A percentile compares a stretch with the other conserved stretches of the same genome.
phyloP scores from a whole-genome alignment of 768 basidiomycete genomes.

The Pleurotus eryngii region DNA sequence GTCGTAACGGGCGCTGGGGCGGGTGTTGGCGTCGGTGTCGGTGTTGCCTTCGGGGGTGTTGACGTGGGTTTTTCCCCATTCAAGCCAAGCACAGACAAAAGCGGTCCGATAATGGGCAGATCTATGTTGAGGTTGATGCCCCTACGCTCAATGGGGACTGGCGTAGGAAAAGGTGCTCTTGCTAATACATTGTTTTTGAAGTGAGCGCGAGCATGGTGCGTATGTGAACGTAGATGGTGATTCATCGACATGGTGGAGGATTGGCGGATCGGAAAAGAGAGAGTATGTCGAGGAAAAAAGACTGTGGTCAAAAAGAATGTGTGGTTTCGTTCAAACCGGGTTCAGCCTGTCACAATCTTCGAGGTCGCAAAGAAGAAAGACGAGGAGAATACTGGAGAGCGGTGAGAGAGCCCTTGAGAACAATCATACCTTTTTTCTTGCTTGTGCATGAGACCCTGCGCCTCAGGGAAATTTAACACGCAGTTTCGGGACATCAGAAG shows the following conservation, averaged over 20 bases:
- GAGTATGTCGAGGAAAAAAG: not conserved
- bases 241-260: not conserved
- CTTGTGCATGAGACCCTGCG: slow-evolving; percentile 3
- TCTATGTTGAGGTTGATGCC: not conserved
- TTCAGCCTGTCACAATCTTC: not conserved
- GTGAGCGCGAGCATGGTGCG: not conserved
- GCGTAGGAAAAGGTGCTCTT: not conserved
- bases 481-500: slow-evolving; percentile 5
- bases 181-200: not conserved
- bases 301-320: slow-evolving; percentile 1
- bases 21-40: not conserved
- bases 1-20: not conserved
- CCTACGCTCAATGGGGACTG: not conserved
- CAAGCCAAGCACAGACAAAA: slow-evolving; percentile 2
- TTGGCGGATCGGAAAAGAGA: not conserved
- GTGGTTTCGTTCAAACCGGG: not conserved
- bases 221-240: not conserved
- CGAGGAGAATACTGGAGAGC: not conserved
- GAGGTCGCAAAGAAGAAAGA: not conserved
- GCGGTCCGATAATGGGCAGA: not conserved
- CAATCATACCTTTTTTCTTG: not conserved
- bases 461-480: slow-evolving; percentile 7
- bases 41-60: not conserved
- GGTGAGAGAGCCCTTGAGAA: not conserved
- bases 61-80: not conserved